These are phyloP conservation scores for Chaetomiaceae sp. DNA, from an alignment of 2,329 filamentous ascomycete genomes.

Conservation along the genomic window DNA sequence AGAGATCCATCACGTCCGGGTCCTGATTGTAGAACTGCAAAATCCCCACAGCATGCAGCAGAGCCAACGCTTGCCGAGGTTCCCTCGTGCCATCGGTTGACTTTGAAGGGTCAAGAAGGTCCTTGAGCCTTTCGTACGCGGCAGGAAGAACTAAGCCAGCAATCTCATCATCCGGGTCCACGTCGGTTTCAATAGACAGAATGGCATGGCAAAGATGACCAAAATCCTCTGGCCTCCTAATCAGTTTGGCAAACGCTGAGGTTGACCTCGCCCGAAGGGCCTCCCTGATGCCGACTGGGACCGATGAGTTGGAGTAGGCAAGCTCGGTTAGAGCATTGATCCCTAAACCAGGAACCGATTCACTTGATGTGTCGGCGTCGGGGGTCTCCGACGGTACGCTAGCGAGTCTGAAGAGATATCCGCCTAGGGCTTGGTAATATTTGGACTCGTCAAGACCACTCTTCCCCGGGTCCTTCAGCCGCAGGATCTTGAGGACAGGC, in stretches of 20 bases:
- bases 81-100: slow-evolving; percentile 22
- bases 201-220: slow-evolving; percentile 51
- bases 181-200: slow-evolving; percentile 48
- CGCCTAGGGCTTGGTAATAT: slow-evolving; percentile 47
- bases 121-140: slow-evolving; percentile 44
- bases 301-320: slow-evolving; percentile 48
- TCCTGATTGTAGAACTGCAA: slow-evolving; percentile 90
- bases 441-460: slow-evolving; percentile 37
- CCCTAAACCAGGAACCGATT: slow-evolving; percentile 39
- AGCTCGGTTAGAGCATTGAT: slow-evolving; percentile 52
- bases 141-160: slow-evolving; percentile 50
- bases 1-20: slow-evolving; percentile 73
- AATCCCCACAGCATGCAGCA: slow-evolving; percentile 79
- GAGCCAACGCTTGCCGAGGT: slow-evolving; percentile 62
- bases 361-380: slow-evolving; percentile 30
- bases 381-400: slow-evolving; percentile 34
- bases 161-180: slow-evolving; percentile 49
- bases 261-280: slow-evolving; percentile 54
- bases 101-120: slow-evolving; percentile 42
- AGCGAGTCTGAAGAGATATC: slow-evolving; percentile 51
- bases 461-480: slow-evolving; percentile 34
- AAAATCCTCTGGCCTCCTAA: slow-evolving; percentile 50
- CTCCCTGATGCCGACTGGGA: slow-evolving; percentile 53
- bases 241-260: slow-evolving; percentile 55
- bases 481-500: slow-evolving; percentile 45